Conservation (phyloP, 768 basidiomycete species). For the Agaricus subrufescens region DNA sequence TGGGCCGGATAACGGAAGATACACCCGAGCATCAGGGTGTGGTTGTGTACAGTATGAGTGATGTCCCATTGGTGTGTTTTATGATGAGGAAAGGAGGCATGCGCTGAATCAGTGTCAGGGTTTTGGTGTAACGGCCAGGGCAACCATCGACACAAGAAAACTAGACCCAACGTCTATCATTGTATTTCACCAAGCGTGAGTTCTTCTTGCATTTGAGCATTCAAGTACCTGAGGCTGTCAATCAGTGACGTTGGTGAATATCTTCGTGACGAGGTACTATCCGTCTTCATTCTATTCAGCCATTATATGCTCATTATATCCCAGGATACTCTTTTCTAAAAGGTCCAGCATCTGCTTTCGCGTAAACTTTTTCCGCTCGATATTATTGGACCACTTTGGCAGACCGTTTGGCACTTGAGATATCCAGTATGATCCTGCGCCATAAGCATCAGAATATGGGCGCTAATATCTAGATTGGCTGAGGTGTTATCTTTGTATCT, state of each 20-base stretch:
- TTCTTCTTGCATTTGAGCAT: conserved; percentile 8
- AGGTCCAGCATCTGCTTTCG: conserved; percentile 12
- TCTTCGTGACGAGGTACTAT: conserved; percentile 84
- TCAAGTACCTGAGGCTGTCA: conserved; percentile 1
- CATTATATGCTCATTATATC: conserved; percentile 20
- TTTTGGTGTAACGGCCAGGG: conserved; percentile 95
- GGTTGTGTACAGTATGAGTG: conserved; percentile 93
- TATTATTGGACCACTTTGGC: neutral
- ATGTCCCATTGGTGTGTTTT: conserved; percentile 76
- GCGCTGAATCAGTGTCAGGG: conserved; percentile 48
- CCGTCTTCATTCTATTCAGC: conserved; percentile 5
- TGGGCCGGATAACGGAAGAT: conserved; percentile 98
- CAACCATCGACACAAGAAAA: conserved; percentile 94
- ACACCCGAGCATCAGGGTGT: conserved; percentile 99
- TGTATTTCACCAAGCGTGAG: conserved; percentile 97
- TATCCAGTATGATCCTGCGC: neutral
- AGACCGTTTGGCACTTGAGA: neutral
- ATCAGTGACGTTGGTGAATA: conserved; percentile 96
- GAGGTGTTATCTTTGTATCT: neutral
- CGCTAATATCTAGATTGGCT: neutral
- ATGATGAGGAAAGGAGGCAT: neutral
- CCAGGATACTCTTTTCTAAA: conserved; percentile 71
- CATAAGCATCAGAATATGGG: neutral
- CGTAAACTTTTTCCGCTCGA: conserved; percentile 6
- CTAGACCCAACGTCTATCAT: conserved; percentile 95